Conservation (phyloP, 768 basidiomycete species). For the Tephrocybe sp. region DNA sequence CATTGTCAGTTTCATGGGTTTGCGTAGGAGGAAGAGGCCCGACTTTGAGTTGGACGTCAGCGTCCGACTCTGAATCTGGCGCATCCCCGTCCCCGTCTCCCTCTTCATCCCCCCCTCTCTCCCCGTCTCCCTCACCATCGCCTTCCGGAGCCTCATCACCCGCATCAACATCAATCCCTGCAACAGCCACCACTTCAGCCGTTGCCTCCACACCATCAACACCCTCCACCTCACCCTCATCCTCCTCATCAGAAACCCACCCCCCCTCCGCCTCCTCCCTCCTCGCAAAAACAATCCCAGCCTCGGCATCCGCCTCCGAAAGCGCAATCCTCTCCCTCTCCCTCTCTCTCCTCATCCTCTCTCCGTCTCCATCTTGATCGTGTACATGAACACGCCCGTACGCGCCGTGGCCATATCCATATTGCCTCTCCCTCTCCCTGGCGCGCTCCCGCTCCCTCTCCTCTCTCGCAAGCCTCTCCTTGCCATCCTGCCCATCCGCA, state of each 20-base stretch:
- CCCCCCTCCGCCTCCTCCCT: background rate
- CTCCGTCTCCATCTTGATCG: conserved; percentile 1
- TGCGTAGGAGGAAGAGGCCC: too few relatives aligned
- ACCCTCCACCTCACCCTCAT: too few relatives aligned
- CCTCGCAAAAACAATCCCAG: conserved; percentile 10
- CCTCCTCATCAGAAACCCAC: background rate
- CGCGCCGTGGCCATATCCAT: too few relatives aligned
- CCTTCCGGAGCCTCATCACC: background rate
- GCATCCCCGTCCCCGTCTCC: conserved; percentile 11
- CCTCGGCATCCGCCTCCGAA: conserved; percentile 10
- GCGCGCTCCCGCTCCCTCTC: conserved; percentile 1
- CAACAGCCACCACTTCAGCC: background rate
- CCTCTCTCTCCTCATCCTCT: background rate
- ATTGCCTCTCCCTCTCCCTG: background rate
- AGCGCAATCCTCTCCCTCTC: conserved; percentile 2
- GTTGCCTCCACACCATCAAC: too few relatives aligned
- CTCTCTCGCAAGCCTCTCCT: conserved; percentile 3
- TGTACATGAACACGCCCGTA: background rate
- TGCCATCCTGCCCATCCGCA: conserved; percentile 4
- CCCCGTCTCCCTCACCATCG: background rate
- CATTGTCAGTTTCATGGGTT: background rate
- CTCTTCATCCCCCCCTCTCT: conserved; percentile 12
- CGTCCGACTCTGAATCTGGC: background rate
- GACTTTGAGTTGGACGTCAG: too few relatives aligned
- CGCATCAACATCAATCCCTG: background rate